phyloP scores from a whole-genome alignment of 2,329 filamentous ascomycete species.

The Teratosphaeria pseudoeucalypti region DNA sequence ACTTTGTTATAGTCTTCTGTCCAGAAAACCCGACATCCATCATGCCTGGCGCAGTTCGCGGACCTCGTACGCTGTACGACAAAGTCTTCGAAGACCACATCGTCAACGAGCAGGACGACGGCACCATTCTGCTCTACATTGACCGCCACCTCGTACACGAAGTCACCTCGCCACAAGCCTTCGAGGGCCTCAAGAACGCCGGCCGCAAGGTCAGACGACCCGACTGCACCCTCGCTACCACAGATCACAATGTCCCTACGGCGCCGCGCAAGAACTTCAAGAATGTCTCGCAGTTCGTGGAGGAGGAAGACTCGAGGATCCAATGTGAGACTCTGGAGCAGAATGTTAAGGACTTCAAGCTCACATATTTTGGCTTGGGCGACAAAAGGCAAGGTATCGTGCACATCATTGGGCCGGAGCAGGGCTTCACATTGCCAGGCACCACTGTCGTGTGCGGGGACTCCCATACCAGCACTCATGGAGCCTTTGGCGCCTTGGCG shows the following conservation, averaged over 20 bases:
- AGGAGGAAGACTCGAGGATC: conserved; percentile 83
- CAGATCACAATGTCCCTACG: conserved; percentile 95
- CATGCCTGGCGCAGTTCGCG: conserved; percentile 18
- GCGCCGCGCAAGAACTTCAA: conserved; percentile 84
- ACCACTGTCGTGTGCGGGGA: conserved; percentile 97
- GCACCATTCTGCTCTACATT: conserved; percentile 87
- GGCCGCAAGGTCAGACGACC: conserved; percentile 67
- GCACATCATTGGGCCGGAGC: conserved; percentile 95
- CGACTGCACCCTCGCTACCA: conserved; percentile 92
- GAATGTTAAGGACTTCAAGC: conserved; percentile 90
- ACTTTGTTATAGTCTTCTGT: neutral
- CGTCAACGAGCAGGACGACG: conserved; percentile 89
- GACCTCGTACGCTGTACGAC: conserved; percentile 71
- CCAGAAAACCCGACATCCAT: neutral
- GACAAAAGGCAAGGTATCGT: conserved; percentile 98
- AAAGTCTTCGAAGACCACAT: conserved; percentile 94
- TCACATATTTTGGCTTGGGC: conserved; percentile 93
- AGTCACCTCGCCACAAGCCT: conserved; percentile 97
- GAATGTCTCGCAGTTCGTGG: conserved; percentile 85
- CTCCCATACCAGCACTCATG: conserved; percentile 95
- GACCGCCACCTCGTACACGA: conserved; percentile 95
- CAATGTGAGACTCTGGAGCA: conserved; percentile 95
- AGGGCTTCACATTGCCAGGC: conserved; percentile 94
- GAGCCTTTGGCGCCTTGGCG: conserved; percentile 86
- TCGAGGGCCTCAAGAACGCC: conserved; percentile 88